Evolutionary conservation across 2,329 filamentous ascomycete species (phyloP).

Genomic region (Botryosphaeria dothidea): DNA sequence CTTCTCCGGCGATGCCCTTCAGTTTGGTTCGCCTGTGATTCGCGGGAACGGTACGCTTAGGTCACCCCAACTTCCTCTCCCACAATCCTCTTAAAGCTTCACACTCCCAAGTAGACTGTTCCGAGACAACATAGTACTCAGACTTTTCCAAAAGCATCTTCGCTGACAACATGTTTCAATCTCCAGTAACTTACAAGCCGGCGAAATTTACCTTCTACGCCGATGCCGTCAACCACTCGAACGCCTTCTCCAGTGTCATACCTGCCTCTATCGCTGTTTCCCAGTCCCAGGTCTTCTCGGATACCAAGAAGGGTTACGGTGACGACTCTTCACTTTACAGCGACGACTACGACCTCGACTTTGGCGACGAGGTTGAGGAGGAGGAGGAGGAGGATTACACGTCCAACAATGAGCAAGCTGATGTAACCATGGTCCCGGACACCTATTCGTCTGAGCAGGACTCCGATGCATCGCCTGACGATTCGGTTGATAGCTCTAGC

Average conservation of each 20-base stretch:
- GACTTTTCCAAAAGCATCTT: neutral
- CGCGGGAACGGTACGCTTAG: slow-evolving; percentile 17
- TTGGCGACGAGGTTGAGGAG: too few species aligned
- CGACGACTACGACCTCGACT: neutral
- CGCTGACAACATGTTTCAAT: neutral
- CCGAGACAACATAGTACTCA: neutral
- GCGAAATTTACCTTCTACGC: neutral
- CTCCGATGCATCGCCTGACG: neutral
- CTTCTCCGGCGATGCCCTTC: slow-evolving; percentile 34
- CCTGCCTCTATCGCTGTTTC: neutral
- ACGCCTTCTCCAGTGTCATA: neutral
- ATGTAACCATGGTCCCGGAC: neutral
- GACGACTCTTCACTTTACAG: slow-evolving; percentile 2
- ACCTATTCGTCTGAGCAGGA: slow-evolving; percentile 7
- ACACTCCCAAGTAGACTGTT: neutral
- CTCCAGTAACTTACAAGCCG: neutral
- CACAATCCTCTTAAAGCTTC: neutral
- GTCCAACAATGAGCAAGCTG: neutral
- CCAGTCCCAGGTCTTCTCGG: neutral
- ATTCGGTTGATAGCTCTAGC: neutral
- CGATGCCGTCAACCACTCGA: neutral
- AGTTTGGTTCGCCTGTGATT: slow-evolving; percentile 38
- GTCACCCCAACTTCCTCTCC: neutral
- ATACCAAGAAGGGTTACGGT: slow-evolving; percentile 6
- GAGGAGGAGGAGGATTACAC: neutral